Base-by-base conservation (phyloP, 495 filamentous ascomycete genomes). In the Talaromyces nanjingensis region DNA sequence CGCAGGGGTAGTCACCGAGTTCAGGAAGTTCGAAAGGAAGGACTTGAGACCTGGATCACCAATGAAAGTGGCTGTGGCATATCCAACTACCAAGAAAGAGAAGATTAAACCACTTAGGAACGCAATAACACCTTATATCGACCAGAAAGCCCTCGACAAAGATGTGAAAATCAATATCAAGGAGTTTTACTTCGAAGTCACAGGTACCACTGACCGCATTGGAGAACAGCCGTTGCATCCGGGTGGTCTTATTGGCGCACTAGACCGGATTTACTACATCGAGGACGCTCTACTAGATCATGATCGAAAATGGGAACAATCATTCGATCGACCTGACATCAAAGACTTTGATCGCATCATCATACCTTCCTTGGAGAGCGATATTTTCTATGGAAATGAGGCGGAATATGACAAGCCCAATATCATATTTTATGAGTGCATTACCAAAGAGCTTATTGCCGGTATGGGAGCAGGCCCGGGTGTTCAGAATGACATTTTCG, bases 361-460 rank as follows among this genome's bases (percentile, higher is more conserved):
- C 24, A n/a, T 61, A 8, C 34, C 39, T 11, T 61, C 59, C 16
- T 14, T 61, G 22, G 59, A 61, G 24, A 61, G 59, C 22, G 59
- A 61, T 34, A 61, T 61, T 6, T 20, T 27, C 4, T 3, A 49
- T 0, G 14, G 18, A 11, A 20, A 12, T 34, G 37, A 12, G 3
- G 27, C 9, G 16, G n/a, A n/a, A 42, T 27, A 47, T 33, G 59
- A 61, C 59, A 39, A 47, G 37, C 59, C 59, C 8, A 61, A 61
- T 27, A 14, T 61, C 0, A 27, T 61, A 3, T 27, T 61, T 18
- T 61, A 61, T 6, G 59, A 61, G 20, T 61, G 24, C 39, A 3
- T 45, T 18, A 45, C 59, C 18, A 1, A 8, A 27, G 3, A n/a
- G 7, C 1, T 22, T 8, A 6, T 61, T 27, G 34, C 42, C 12